phyloP scores from a whole-genome alignment of 2,329 filamentous ascomycete species.

The Bipolaris sorokiniana region DNA sequence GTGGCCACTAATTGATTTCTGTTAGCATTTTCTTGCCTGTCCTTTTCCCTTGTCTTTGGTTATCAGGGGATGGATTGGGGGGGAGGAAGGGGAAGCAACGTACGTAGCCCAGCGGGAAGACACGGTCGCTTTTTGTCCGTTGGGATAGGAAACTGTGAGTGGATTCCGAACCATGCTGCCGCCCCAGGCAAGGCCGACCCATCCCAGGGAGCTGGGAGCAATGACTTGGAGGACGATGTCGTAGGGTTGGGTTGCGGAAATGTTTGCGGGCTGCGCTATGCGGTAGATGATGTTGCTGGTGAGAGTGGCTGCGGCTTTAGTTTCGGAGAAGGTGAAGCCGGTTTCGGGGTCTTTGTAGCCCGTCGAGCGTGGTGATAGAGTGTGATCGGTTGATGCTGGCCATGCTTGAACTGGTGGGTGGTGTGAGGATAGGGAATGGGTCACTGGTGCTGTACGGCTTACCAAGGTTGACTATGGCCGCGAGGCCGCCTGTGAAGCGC shows the following conservation, averaged over 20 bases:
- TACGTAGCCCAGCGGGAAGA: constrained; percentile 43
- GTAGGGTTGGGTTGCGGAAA: constrained; percentile 27
- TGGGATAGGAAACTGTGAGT: constrained; percentile 39
- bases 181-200: constrained; percentile 41
- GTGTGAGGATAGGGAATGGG: background rate
- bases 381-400: constrained; percentile 15
- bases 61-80: too few relatives aligned
- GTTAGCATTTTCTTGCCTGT: constrained; percentile 1
- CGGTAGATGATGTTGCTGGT: constrained; percentile 36
- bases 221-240: constrained; percentile 40
- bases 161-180: constrained; percentile 43
- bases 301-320: constrained; percentile 37
- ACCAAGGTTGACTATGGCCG: constrained; percentile 32
- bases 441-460: background rate
- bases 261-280: constrained; percentile 34
- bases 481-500: constrained; percentile 26
- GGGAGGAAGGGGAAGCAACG: background rate
- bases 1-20: constrained; percentile 25
- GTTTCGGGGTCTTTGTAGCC: constrained; percentile 37
- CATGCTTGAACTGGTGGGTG: constrained; percentile 20
- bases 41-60: too few relatives aligned
- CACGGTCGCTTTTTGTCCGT: constrained; percentile 32
- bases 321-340: constrained; percentile 45
- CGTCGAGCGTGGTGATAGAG: constrained; percentile 20
- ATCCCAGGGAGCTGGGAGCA: constrained; percentile 35